Evolutionary conservation across 805 yeast genomes (phyloP), one percentile per base, ranked within the genome.

Genomic region (Kluyveromyces wickerhamii): DNA sequence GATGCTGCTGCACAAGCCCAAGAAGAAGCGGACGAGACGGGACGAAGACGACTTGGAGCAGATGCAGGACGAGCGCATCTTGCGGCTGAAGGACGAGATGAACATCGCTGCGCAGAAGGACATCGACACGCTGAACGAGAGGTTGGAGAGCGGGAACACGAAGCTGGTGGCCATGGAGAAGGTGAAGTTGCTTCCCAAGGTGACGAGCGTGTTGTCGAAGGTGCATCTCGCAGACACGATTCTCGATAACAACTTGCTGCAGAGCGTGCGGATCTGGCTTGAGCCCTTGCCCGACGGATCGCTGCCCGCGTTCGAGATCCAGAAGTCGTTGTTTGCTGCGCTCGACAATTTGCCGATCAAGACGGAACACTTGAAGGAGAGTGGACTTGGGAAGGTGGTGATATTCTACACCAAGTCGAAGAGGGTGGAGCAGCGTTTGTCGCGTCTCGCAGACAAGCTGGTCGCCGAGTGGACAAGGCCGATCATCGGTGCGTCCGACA

Each of bases 381-480:
- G 88, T 42, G 97, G 97, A 3, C 72, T 92, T 33, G 99, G 97
- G 13, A 86, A 88, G 59, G 85, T 92, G 17, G 73, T 92, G 47
- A 69, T 89, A n/a, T 92, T 88, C 53, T 92, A 92, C 62, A 96
- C 89, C 53, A 74, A 87, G 52, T 78, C 92, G 21, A 82, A 81
- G 53, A 74, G 89, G 51, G 94, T 94, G 11, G 96, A 94, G 59
- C 81, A 86, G 21, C 67, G 72, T 28, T 72, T 92, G 54, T 87
- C 89, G 57, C 78, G 94, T 55, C 69, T 79, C 25, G 97, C 95
- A 5, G 97, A 92, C 53, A 77, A 77, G 54, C 66, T 92, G 41
- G 81, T 92, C 45, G 95, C 95, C 17, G 94, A 87, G 57, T 92
- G 99, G 99, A 89, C 96, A 7, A 75, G 98, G 62, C 98, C 98